These are phyloP conservation scores for Domatiomyces globalis DNA, from an alignment of 2,329 filamentous ascomycete genomes.

Conservation along the genomic window DNA sequence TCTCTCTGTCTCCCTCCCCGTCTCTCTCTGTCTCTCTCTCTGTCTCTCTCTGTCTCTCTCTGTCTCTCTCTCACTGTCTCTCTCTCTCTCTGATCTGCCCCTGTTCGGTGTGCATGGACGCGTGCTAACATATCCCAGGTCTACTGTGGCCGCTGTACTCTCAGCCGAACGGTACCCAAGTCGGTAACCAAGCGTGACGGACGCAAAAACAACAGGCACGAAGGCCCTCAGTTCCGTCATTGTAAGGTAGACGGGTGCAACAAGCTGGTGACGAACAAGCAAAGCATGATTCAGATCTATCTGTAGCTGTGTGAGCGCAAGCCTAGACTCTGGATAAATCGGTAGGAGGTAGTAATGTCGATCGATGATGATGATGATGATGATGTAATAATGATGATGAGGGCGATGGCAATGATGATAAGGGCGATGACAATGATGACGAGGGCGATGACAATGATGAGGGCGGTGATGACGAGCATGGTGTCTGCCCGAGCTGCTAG, in stretches of 20 bases:
- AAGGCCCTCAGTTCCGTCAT: conserved; percentile 25
- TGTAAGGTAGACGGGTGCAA: conserved; percentile 32
- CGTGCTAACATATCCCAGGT: conserved; percentile 23
- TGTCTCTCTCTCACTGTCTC: conserved; percentile 1
- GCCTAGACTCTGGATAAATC: neutral
- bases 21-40: neutral
- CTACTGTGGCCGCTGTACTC: conserved; percentile 35
- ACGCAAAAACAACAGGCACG: neutral
- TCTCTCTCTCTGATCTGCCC: conserved; percentile 4
- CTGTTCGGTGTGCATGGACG: neutral
- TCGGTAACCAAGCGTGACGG: neutral
- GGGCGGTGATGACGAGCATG: too few relatives aligned
- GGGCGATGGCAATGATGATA: too few relatives aligned
- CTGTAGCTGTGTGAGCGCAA: conserved; percentile 21
- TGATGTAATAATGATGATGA: neutral
- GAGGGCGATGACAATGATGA: too few relatives aligned
- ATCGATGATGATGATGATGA: too few relatives aligned
- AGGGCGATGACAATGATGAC: too few relatives aligned
- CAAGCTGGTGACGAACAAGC: conserved; percentile 26
- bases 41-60: too few relatives aligned
- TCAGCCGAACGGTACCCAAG: conserved; percentile 23
- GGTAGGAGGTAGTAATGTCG: neutral
- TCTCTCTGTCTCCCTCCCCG: neutral
- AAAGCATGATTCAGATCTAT: conserved; percentile 34
- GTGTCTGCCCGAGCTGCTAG: too few relatives aligned